Base-by-base conservation (phyloP, 805 yeast genomes). In the Kuraishia cidri region DNA sequence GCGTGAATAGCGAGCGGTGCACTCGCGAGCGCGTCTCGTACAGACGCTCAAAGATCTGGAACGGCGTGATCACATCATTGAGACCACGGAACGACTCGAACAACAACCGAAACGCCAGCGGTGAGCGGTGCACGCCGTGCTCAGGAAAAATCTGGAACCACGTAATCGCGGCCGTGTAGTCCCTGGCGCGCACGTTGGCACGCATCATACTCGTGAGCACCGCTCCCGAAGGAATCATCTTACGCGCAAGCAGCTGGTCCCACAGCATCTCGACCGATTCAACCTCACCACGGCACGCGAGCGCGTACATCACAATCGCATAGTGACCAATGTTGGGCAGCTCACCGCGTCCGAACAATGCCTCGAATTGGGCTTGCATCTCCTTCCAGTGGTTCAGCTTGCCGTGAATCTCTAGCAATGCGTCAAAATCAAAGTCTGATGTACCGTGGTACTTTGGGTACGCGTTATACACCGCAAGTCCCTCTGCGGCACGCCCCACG, bases 321-420 rank as follows among this genome's bases (percentile, higher is more conserved):
- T 80, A 81, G 42, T 80, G 84, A 5, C 30, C 28, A 13, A 34
- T 28, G 30, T 64, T 64, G 1, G 83, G 82, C 17, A 71, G 51
- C 26, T 68, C 58, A 2, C 73, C 76, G n/a, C 59, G 50, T 2
- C 71, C 75, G 43, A 72, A 71, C 48, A 70, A 59, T 15, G 59
- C 63, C 44, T 75, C 79, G 47, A 80, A 79, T 30, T 69, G 69
- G 9, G 52, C 42, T 48, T 75, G 79, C 37, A 82, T 53, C 6
- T 64, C 53, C 14, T 52, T 52, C 83, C 84, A 80, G 39, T 71
- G 64, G 24, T 60, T 54, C 14, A 56, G 44, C 26, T 54, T 45
- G 8, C 74, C 69, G 38, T 70, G 60, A 1, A 75, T 60, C 9
- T 55, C 43, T 28, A 78, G 54, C 15, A 77, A 40, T 10, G 68